These are phyloP conservation scores for Blastocystis sp. DNA, from an alignment of 352 stramenopile genomes.

Conservation along the genomic window DNA sequence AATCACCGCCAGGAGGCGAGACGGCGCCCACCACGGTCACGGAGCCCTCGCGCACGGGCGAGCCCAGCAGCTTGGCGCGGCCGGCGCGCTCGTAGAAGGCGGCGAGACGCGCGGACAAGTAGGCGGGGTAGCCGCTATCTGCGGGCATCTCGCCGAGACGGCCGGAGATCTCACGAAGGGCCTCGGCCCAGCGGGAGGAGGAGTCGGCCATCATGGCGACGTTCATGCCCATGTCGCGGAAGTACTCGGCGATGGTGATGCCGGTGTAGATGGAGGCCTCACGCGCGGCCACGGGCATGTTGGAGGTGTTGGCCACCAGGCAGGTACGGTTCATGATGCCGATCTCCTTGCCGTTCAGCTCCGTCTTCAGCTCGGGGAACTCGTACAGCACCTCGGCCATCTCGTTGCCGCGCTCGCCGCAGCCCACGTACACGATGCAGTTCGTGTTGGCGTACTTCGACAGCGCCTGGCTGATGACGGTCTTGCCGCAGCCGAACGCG, in stretches of 20 bases:
- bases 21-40: constrained; percentile 98
- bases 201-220: constrained; percentile 99
- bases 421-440: constrained; percentile 97
- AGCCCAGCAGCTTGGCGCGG: constrained; percentile 91
- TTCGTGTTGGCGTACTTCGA: constrained; percentile 99
- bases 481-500: constrained; percentile 79
- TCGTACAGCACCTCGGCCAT: constrained; percentile 86
- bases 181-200: constrained; percentile 97
- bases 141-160: constrained; percentile 99
- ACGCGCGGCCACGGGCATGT: constrained; percentile 98
- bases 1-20: constrained; percentile 95
- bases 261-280: constrained; percentile 99
- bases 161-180: constrained; percentile 98
- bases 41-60: constrained; percentile 91
- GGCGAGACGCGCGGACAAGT: constrained; percentile 94
- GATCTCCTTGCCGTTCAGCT: constrained; percentile 91
- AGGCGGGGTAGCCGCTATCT: constrained; percentile 93
- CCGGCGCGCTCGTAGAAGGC: constrained; percentile 99
- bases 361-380: constrained; percentile 77
- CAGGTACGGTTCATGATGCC: constrained; percentile 99
- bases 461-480: constrained; percentile 93
- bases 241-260: constrained; percentile 97
- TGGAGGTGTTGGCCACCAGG: constrained; percentile 99
- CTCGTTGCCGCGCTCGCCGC: constrained; percentile 97
- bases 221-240: constrained; percentile 97